Percentiles rank a stretch among this genome's conserved stretches.
Conservation (phyloP, 2,329 filamentous ascomycete species). For the Fusarium agapanthi region DNA sequence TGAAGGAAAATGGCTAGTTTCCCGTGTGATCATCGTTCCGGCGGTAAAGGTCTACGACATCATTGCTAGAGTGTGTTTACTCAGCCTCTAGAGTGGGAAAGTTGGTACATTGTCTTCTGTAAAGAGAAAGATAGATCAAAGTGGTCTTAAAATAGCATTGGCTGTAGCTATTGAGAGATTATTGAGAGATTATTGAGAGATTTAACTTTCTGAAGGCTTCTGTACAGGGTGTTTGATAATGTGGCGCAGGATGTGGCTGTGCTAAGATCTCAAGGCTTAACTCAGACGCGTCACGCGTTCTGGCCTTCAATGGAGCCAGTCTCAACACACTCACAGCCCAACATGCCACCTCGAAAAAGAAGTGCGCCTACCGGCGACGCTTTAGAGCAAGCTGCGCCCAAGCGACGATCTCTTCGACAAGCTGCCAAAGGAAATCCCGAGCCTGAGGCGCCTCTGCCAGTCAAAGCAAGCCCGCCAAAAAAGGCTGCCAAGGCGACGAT, state of each 20-base stretch:
- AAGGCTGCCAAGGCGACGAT: background rate
- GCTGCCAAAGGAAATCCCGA: background rate
- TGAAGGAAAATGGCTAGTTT: background rate
- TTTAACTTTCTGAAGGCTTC: background rate
- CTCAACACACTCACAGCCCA: background rate
- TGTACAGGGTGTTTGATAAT: background rate
- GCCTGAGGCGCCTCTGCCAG: background rate
- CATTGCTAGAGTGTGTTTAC: too few relatives aligned
- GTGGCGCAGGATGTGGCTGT: background rate
- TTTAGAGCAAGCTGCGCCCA: background rate
- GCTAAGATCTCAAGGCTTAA: background rate
- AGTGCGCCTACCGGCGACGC: background rate
- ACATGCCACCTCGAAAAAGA: conserved; percentile 33
- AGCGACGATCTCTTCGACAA: conserved; percentile 32
- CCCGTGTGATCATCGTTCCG: too few relatives aligned
- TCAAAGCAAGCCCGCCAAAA: background rate
- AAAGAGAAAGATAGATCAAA: too few relatives aligned
- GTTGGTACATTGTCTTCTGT: too few relatives aligned
- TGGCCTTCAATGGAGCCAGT: background rate
- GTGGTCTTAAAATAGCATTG: background rate
- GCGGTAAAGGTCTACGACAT: too few relatives aligned
- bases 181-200: background rate
- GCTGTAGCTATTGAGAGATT: background rate
- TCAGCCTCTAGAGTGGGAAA: too few relatives aligned
- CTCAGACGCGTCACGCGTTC: conserved; percentile 3